A percentile compares a stretch with the other conserved stretches of the same genome.
phyloP scores from a whole-genome alignment of 495 filamentous ascomycete species.

The Trichoderma orchidacearum region DNA sequence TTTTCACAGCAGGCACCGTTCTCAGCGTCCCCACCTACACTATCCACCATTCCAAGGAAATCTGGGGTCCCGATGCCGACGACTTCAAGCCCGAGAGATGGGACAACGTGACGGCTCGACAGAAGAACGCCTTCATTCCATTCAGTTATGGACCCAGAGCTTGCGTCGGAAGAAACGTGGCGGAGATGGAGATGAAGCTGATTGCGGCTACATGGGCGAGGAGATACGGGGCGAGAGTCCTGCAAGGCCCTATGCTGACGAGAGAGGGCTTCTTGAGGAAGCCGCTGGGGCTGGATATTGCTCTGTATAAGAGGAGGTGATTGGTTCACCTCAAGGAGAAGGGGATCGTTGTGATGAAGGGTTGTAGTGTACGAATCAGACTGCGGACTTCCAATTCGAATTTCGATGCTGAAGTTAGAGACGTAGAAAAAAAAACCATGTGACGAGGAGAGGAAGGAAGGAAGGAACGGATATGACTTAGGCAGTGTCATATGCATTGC shows the following conservation, averaged over 20 bases:
- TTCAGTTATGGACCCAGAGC: constrained; percentile 71
- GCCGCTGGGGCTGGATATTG: constrained; percentile 63
- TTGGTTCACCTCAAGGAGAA: not conserved
- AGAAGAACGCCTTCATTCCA: constrained; percentile 72
- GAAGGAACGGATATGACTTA: no score
- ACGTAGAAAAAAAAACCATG: no score
- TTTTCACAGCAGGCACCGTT: constrained; percentile 62
- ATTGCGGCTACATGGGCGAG: constrained; percentile 66
- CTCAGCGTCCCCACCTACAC: constrained; percentile 78
- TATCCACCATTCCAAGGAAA: constrained; percentile 66
- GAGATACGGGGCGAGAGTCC: constrained; percentile 59
- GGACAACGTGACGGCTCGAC: constrained; percentile 44
- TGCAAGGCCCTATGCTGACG: constrained; percentile 62
- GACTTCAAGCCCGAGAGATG: constrained; percentile 70
- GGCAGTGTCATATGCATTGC: no score
- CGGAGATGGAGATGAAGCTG: constrained; percentile 84
- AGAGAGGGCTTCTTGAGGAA: constrained; percentile 85
- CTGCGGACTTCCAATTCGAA: no score
- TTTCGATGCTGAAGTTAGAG: no score
- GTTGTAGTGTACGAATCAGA: no score
- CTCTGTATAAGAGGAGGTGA: constrained; percentile 34
- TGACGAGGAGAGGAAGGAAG: no score
- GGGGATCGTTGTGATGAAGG: no score
- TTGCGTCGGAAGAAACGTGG: constrained; percentile 78
- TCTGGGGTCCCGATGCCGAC: constrained; percentile 77